phyloP scores from a whole-genome alignment of 371 early-diverging fungal genomes.

The Mortierella sp. region DNA sequence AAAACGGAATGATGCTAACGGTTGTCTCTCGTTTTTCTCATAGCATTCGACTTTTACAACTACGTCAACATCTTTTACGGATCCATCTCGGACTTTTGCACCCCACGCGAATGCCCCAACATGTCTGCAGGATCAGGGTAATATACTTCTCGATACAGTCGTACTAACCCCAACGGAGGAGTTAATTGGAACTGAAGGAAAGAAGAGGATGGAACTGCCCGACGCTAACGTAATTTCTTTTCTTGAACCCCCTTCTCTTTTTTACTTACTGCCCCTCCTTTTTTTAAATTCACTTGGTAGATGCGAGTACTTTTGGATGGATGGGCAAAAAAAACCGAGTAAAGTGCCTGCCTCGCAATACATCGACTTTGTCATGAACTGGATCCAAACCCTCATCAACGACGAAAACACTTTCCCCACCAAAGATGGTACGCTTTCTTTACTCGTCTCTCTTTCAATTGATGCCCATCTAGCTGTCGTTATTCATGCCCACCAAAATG shows the following conservation, averaged over 20 bases:
- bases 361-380: slow-evolving; percentile 93
- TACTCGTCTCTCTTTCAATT: background rate
- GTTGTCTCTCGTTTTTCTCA: background rate
- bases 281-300: slow-evolving; percentile 51
- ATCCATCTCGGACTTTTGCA: slow-evolving; percentile 92
- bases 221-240: too few species aligned
- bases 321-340: slow-evolving; percentile 84
- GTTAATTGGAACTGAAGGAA: background rate
- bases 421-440: slow-evolving; percentile 38
- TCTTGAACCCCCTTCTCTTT: too few species aligned
- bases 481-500: background rate
- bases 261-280: background rate
- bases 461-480: slow-evolving; percentile 64
- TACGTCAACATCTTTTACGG: slow-evolving; percentile 94
- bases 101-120: slow-evolving; percentile 80
- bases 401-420: slow-evolving; percentile 76
- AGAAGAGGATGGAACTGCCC: background rate
- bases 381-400: slow-evolving; percentile 88
- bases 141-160: slow-evolving; percentile 5
- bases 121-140: slow-evolving; percentile 93
- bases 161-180: too few species aligned
- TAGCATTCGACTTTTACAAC: slow-evolving; percentile 95
- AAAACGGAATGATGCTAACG: background rate
- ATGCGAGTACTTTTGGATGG: slow-evolving; percentile 92
- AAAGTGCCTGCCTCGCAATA: slow-evolving; percentile 93